A percentile compares a stretch with the other conserved stretches of the same genome.
Conservation (phyloP, 805 yeast genomes). For the Myxozyma geophila region DNA sequence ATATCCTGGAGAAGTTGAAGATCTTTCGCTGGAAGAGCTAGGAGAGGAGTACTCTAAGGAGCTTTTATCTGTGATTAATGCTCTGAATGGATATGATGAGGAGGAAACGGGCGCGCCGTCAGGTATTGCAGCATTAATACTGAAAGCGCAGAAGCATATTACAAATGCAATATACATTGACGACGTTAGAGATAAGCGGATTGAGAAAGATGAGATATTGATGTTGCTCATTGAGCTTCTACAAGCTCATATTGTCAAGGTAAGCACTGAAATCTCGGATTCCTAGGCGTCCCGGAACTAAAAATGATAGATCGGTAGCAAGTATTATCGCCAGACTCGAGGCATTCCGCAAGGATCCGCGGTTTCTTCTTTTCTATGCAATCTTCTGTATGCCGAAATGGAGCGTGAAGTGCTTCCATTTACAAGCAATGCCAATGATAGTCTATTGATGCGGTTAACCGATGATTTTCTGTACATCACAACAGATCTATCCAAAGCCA, state of each 20-base stretch:
- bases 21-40: neutral
- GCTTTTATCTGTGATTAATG: neutral
- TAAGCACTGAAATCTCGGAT: neutral
- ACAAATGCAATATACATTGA: slow-evolving; percentile 32
- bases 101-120: neutral
- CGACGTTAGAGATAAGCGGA: slow-evolving; percentile 46
- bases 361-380: slow-evolving; percentile 74
- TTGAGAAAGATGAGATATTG: slow-evolving; percentile 53
- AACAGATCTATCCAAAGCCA: slow-evolving; percentile 46
- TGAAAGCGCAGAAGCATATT: neutral
- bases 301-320: slow-evolving; percentile 42
- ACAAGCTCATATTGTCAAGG: slow-evolving; percentile 48
- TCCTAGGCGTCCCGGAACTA: too few species aligned
- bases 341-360: slow-evolving; percentile 90
- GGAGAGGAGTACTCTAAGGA: slow-evolving; percentile 5
- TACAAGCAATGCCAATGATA: slow-evolving; percentile 36
- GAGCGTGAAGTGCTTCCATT: slow-evolving; percentile 47
- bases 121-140: slow-evolving; percentile 14
- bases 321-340: slow-evolving; percentile 53
- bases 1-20: slow-evolving; percentile 7
- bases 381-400: slow-evolving; percentile 68
- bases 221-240: slow-evolving; percentile 58
- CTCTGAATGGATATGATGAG: slow-evolving; percentile 4
- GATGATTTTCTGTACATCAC: slow-evolving; percentile 86
- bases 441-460: slow-evolving; percentile 65